A percentile compares a stretch with the other conserved stretches of the same genome.
phyloP scores from a whole-genome alignment of 345 rosid genomes.

The Noccaea caerulescens region DNA sequence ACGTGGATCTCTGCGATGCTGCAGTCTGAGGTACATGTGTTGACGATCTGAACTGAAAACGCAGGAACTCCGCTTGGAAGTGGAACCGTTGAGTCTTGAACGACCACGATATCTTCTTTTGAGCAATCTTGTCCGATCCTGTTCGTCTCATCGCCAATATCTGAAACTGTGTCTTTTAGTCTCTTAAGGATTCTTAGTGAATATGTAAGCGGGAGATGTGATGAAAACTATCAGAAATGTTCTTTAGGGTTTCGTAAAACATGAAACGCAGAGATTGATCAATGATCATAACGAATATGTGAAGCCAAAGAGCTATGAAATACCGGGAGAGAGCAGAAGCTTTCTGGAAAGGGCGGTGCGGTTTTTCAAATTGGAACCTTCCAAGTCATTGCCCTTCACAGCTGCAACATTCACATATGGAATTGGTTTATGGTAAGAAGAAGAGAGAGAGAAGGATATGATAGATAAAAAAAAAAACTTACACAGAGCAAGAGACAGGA shows the following conservation, averaged over 20 bases:
- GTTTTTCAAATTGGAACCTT: constrained; percentile 11
- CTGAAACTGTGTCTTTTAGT: constrained; percentile 24
- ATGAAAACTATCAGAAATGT: neutral
- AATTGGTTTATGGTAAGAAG: neutral
- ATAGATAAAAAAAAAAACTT: constrained; percentile 25
- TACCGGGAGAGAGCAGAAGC: constrained; percentile 38
- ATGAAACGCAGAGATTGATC: neutral
- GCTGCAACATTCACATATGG: constrained; percentile 20
- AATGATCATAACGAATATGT: neutral
- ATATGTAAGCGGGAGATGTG: neutral
- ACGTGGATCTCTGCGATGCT: constrained; percentile 69
- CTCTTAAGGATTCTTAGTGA: neutral
- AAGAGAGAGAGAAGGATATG: neutral
- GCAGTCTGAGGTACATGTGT: constrained; percentile 57
- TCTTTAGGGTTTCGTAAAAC: constrained; percentile 3
- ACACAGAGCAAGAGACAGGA: constrained; percentile 34
- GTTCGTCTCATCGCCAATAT: constrained; percentile 41
- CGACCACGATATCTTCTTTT: constrained; percentile 62
- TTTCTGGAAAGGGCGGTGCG: constrained; percentile 30
- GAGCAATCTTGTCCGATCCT: constrained; percentile 61
- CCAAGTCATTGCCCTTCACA: constrained; percentile 23
- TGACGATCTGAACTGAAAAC: constrained; percentile 60
- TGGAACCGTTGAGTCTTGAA: constrained; percentile 59
- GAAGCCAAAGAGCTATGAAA: neutral
- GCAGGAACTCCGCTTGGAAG: constrained; percentile 73